Conservation (phyloP, 1,284 basidiomycete genomes). For the Sanghuangporus sanghuang region DNA sequence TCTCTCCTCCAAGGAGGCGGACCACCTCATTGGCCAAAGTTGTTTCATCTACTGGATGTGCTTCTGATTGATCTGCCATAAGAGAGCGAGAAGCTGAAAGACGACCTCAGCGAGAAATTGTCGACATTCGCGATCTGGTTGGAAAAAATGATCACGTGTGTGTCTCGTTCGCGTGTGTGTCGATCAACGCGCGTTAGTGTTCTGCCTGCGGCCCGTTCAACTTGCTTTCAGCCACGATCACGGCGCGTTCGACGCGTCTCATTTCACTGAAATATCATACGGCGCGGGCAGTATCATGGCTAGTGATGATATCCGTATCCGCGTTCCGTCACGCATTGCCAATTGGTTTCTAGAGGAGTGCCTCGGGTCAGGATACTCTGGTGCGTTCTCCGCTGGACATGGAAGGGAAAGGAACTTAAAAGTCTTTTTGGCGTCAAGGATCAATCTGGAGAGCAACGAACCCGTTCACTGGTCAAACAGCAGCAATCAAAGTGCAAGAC, state of each 20-base stretch:
- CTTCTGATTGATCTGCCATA: not conserved
- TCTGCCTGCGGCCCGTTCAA: not conserved
- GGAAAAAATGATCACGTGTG: not conserved
- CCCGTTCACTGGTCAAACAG: slow-evolving; percentile 48
- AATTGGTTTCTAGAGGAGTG: slow-evolving; percentile 19
- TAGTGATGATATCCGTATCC: not conserved
- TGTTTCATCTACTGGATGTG: not conserved
- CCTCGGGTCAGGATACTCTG: slow-evolving; percentile 21
- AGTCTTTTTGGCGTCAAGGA: slow-evolving; percentile 34
- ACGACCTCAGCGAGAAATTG: no score
- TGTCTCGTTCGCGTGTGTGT: not conserved
- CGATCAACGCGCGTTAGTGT: not conserved
- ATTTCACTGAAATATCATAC: not conserved
- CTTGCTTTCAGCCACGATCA: not conserved
- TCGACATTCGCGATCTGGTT: no score
- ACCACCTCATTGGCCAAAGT: slow-evolving; percentile 4
- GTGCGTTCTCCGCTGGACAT: not conserved
- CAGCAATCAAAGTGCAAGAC: slow-evolving; percentile 67
- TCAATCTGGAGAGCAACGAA: slow-evolving; percentile 61
- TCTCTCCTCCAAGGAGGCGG: not conserved
- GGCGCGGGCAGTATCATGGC: not conserved
- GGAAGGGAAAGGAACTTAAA: not conserved
- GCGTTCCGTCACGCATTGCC: slow-evolving; percentile 15
- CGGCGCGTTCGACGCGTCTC: not conserved
- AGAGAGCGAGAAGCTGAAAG: no score